Evolutionary conservation across 1,284 basidiomycete species (phyloP).

Genomic region (Takashimella koratensis): DNA sequence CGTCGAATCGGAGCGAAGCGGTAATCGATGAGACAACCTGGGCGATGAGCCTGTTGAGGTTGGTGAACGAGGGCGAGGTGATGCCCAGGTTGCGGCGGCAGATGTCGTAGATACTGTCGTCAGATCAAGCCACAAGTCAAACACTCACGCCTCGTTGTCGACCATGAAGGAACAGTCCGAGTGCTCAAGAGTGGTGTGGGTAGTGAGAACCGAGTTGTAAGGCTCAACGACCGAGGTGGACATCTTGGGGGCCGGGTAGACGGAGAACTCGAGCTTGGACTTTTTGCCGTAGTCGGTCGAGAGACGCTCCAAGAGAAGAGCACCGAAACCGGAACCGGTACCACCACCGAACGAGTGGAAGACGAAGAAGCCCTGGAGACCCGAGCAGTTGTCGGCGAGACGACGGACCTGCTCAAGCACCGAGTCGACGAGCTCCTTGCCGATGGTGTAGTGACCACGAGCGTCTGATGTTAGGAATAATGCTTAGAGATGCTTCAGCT

Average conservation of each 20-base stretch:
- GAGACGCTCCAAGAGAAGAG: slow-evolving; percentile 90
- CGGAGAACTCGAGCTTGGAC: slow-evolving; percentile 98
- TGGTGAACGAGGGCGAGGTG: slow-evolving; percentile 81
- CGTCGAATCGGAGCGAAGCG: slow-evolving; percentile 95
- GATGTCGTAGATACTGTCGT: slow-evolving; percentile 82
- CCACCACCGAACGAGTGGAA: slow-evolving; percentile 99
- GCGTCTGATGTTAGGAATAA: slow-evolving; percentile 61
- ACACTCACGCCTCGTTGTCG: slow-evolving; percentile 78
- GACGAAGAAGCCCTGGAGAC: slow-evolving; percentile 99
- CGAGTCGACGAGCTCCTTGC: slow-evolving; percentile 84
- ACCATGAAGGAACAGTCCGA: slow-evolving; percentile 99
- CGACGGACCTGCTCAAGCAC: slow-evolving; percentile 96
- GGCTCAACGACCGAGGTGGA: slow-evolving; percentile 98
- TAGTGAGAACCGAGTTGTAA: slow-evolving; percentile 98
- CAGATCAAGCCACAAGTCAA: neutral
- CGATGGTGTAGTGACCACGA: slow-evolving; percentile 96
- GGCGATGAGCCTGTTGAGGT: slow-evolving; percentile 94
- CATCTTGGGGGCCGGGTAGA: slow-evolving; percentile 92
- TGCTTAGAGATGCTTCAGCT: slow-evolving; percentile 38
- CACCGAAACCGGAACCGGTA: slow-evolving; percentile 98
- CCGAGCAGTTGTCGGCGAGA: slow-evolving; percentile 95
- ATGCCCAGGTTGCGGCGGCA: slow-evolving; percentile 95
- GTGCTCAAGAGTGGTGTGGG: slow-evolving; percentile 98
- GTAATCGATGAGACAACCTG: slow-evolving; percentile 98
- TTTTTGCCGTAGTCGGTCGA: slow-evolving; percentile 99